phyloP scores from a whole-genome alignment of 1,284 basidiomycete genomes.

The Moesziomyces sp. region DNA sequence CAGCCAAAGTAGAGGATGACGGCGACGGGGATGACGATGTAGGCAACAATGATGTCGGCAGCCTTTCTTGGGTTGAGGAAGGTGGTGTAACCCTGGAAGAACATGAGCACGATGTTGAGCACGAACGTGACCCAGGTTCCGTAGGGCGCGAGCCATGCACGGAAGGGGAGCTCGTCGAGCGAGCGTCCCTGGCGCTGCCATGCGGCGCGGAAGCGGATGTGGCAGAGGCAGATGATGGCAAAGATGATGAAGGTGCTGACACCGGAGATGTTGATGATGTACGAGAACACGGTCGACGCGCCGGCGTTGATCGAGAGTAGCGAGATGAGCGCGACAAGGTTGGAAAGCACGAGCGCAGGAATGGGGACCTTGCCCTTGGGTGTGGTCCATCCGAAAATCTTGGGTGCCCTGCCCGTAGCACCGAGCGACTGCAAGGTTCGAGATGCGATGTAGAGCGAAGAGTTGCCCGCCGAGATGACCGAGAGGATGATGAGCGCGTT shows the following conservation, averaged over 20 bases:
- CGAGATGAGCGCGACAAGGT: slow-evolving; percentile 43
- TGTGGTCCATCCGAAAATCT: slow-evolving; percentile 40
- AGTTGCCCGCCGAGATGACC: slow-evolving; percentile 51
- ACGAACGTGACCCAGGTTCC: slow-evolving; percentile 33
- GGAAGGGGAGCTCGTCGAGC: slow-evolving; percentile 43
- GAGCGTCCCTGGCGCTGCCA: slow-evolving; percentile 40
- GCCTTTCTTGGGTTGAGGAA: slow-evolving; percentile 44
- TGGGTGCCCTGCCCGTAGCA: slow-evolving; percentile 44
- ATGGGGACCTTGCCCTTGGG: slow-evolving; percentile 40
- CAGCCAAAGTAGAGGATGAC: slow-evolving; percentile 78
- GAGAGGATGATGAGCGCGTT: slow-evolving; percentile 55
- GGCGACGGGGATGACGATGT: slow-evolving; percentile 79
- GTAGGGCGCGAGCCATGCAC: slow-evolving; percentile 36
- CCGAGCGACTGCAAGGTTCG: slow-evolving; percentile 50
- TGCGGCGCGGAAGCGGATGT: slow-evolving; percentile 52
- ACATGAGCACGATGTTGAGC: slow-evolving; percentile 44
- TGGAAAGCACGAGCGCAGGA: slow-evolving; percentile 43
- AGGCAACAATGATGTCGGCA: slow-evolving; percentile 82
- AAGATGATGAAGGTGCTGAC: slow-evolving; percentile 50
- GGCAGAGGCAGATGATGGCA: slow-evolving; percentile 44
- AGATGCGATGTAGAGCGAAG: slow-evolving; percentile 55
- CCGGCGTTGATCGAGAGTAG: slow-evolving; percentile 41
- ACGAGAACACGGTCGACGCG: slow-evolving; percentile 40
- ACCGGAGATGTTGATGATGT: slow-evolving; percentile 48
- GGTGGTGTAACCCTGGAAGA: slow-evolving; percentile 53